Conservation (phyloP, 495 filamentous ascomycete genomes). For the Neurospora sp. region DNA sequence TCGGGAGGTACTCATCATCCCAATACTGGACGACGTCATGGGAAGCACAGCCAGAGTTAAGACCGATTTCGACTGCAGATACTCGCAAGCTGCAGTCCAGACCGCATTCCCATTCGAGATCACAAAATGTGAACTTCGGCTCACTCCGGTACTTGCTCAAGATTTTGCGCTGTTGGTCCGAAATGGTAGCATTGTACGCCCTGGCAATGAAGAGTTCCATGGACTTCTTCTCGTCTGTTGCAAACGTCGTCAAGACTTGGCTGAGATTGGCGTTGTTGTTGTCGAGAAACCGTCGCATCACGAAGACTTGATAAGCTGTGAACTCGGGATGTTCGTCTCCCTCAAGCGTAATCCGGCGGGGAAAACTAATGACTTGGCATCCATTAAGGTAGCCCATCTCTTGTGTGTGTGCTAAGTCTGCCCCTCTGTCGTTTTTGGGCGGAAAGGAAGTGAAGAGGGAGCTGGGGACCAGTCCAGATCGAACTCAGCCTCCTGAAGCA, state of each 20-base stretch:
- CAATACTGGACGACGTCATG: not conserved
- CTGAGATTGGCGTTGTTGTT: not conserved
- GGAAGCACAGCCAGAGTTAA: not conserved
- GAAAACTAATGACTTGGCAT: not conserved
- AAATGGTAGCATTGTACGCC: not conserved
- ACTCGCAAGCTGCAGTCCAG: not conserved
- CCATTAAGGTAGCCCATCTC: not conserved
- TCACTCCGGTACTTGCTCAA: not conserved
- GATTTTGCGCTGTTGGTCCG: not conserved
- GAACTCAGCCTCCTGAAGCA: not conserved
- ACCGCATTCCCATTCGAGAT: not conserved
- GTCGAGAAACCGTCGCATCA: not conserved
- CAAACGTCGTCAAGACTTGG: not conserved
- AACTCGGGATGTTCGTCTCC: not conserved
- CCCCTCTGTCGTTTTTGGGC: too few relatives aligned
- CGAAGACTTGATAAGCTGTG: not conserved
- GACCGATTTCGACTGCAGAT: too few relatives aligned
- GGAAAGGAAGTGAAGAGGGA: too few relatives aligned
- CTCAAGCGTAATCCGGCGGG: not conserved
- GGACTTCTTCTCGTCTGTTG: not conserved
- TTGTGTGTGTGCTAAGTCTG: not conserved
- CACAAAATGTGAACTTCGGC: not conserved
- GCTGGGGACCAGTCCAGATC: too few relatives aligned
- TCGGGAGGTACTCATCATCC: too few relatives aligned
- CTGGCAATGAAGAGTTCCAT: not conserved